Percentiles rank a stretch among this genome's conserved stretches.
phyloP scores from a whole-genome alignment of 2,329 filamentous ascomycete species.

The Ophiostoma sp. region DNA sequence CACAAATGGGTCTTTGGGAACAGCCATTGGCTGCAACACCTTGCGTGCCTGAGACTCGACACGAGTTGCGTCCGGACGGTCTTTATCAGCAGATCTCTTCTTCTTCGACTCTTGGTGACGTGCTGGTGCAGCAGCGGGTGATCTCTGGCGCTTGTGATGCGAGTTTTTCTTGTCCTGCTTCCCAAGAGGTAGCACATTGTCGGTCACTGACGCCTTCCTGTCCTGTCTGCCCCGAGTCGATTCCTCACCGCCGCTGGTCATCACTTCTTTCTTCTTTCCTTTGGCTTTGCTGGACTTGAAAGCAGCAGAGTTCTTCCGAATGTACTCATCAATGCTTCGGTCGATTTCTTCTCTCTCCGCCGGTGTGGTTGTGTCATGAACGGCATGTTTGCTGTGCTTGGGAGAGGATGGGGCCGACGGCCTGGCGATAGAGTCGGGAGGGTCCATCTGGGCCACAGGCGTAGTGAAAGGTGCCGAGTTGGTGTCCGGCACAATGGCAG shows the following conservation, averaged over 20 bases:
- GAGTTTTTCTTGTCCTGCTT: background rate
- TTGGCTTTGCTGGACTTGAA: background rate
- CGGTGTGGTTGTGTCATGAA: background rate
- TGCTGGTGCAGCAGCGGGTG: background rate
- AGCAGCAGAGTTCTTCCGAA: background rate
- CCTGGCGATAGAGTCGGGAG: background rate
- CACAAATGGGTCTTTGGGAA: slow-evolving; percentile 24
- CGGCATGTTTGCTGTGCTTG: background rate
- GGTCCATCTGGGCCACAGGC: background rate
- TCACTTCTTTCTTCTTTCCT: background rate
- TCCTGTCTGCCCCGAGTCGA: background rate
- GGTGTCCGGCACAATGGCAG: background rate
- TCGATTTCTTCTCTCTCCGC: background rate
- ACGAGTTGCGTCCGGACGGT: background rate
- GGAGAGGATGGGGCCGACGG: background rate
- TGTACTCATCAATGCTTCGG: background rate
- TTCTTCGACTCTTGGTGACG: background rate
- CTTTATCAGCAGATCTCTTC: background rate
- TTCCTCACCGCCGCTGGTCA: background rate
- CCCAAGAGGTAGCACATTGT: background rate
- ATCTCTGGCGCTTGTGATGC: background rate
- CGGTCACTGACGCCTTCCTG: background rate
- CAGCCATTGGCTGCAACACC: background rate
- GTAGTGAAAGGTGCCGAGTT: slow-evolving; percentile 12
- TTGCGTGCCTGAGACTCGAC: background rate